Evolutionary conservation across 139 green algal genomes (phyloP).

Genomic region (Auxenochlorella pyrenoidosa): DNA sequence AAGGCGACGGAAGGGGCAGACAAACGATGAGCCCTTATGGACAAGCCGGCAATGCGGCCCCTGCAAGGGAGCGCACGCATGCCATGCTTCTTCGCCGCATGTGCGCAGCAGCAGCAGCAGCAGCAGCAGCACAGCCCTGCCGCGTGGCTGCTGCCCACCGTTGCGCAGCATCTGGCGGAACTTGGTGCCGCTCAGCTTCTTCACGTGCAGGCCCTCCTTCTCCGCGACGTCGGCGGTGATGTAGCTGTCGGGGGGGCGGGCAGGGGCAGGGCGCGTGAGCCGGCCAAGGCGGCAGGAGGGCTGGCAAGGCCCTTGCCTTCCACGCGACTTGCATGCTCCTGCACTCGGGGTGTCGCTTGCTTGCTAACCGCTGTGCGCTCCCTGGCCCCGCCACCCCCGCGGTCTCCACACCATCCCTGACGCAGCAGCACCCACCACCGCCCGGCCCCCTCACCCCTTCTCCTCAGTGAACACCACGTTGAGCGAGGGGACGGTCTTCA

Average conservation of each 20-base stretch:
- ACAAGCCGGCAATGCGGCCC: not conserved
- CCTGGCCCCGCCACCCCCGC: too few species aligned
- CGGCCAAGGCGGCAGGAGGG: not conserved
- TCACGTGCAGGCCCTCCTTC: conserved; percentile 71
- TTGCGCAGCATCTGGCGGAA: conserved; percentile 92
- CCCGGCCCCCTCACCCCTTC: conserved; percentile 14
- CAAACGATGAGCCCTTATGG: not conserved
- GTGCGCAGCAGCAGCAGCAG: not conserved
- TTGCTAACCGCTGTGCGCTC: too few species aligned
- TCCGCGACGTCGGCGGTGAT: conserved; percentile 83
- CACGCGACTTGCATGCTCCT: not conserved
- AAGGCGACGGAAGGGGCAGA: too few species aligned
- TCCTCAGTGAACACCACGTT: conserved; percentile 89
- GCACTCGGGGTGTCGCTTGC: too few species aligned
- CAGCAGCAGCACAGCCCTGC: not conserved
- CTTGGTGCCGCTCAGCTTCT: conserved; percentile 93
- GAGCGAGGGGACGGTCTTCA: conserved; percentile 89
- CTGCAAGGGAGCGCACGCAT: not conserved
- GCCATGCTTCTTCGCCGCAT: too few species aligned
- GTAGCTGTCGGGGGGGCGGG: not conserved
- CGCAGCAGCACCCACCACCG: too few species aligned
- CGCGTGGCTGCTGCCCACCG: not conserved
- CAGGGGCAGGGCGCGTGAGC: not conserved
- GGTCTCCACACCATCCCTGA: not conserved
- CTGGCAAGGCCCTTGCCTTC: not conserved